A percentile compares a stretch with the other conserved stretches of the same genome.
These are phyloP conservation scores for Hippophae tibetana DNA, from an alignment of 306 rosid species.

Conservation along the genomic window DNA sequence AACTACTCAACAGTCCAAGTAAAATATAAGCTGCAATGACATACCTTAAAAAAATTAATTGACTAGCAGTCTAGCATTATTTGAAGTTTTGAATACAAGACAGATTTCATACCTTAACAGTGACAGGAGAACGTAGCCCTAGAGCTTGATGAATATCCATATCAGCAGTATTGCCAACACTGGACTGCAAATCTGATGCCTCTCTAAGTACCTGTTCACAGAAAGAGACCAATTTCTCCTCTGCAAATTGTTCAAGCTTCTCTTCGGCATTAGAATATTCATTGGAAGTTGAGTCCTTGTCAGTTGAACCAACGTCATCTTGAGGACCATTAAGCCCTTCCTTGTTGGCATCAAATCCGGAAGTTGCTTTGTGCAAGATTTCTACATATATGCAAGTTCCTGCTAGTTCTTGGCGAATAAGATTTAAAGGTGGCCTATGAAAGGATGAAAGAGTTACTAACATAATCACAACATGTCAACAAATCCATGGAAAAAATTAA, in stretches of 20 bases:
- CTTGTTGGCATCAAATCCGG: constrained; percentile 32
- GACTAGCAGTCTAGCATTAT: too few species aligned
- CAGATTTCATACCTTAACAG: constrained; percentile 54
- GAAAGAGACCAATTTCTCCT: constrained; percentile 80
- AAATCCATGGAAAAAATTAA: constrained; percentile 11
- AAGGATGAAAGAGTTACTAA: constrained; percentile 17
- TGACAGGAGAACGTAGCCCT: constrained; percentile 86
- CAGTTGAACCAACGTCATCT: constrained; percentile 22
- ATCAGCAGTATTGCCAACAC: constrained; percentile 64
- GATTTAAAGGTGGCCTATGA: constrained; percentile 95
- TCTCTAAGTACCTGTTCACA: constrained; percentile 87
- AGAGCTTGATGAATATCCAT: constrained; percentile 84
- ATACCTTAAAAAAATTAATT: too few species aligned
- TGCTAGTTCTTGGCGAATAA: constrained; percentile 86
- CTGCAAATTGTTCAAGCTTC: constrained; percentile 71
- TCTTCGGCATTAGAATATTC: constrained; percentile 43
- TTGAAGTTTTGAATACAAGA: too few species aligned
- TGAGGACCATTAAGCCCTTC: constrained; percentile 19
- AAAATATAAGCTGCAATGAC: too few species aligned
- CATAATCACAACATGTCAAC: constrained; percentile 10
- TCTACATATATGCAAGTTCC: constrained; percentile 84
- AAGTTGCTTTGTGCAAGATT: constrained; percentile 74
- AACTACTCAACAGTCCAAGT: too few species aligned
- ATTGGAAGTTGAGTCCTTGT: constrained; percentile 25
- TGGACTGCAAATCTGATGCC: constrained; percentile 90